Conservation (phyloP, 805 yeast genomes). For the Monosporozyma yasuniensis region DNA sequence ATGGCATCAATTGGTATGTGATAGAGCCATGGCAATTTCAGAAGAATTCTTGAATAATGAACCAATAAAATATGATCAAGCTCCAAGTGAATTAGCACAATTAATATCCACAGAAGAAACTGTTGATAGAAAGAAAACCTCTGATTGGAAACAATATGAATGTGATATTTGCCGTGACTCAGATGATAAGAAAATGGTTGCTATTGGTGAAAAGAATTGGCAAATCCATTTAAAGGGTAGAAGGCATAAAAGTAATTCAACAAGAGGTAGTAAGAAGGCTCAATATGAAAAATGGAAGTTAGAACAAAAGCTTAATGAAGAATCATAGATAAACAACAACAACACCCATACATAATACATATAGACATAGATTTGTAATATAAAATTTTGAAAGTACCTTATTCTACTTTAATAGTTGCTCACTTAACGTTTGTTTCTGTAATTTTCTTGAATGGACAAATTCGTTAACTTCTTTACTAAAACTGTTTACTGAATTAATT, state of each 20-base stretch:
- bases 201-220: slow-evolving; percentile 70
- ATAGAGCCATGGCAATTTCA: slow-evolving; percentile 47
- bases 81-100: slow-evolving; percentile 33
- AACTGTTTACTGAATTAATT: slow-evolving; percentile 35
- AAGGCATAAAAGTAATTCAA: slow-evolving; percentile 51
- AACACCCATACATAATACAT: not conserved
- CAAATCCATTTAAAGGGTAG: slow-evolving; percentile 56
- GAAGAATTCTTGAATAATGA: slow-evolving; percentile 29
- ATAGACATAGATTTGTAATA: not conserved
- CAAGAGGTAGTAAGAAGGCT: slow-evolving; percentile 41
- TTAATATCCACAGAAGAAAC: slow-evolving; percentile 14
- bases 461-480: slow-evolving; percentile 41
- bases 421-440: slow-evolving; percentile 46
- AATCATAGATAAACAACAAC: not conserved
- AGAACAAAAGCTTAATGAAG: not conserved
- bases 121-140: slow-evolving; percentile 3
- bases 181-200: slow-evolving; percentile 45
- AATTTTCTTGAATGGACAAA: slow-evolving; percentile 43
- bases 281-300: slow-evolving; percentile 42
- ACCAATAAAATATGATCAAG: slow-evolving; percentile 19
- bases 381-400: not conserved
- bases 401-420: slow-evolving; percentile 4
- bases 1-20: slow-evolving; percentile 53
- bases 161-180: slow-evolving; percentile 61
- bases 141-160: slow-evolving; percentile 53